phyloP scores from a whole-genome alignment of 2,329 filamentous ascomycete species.

The Amphichorda felina region DNA sequence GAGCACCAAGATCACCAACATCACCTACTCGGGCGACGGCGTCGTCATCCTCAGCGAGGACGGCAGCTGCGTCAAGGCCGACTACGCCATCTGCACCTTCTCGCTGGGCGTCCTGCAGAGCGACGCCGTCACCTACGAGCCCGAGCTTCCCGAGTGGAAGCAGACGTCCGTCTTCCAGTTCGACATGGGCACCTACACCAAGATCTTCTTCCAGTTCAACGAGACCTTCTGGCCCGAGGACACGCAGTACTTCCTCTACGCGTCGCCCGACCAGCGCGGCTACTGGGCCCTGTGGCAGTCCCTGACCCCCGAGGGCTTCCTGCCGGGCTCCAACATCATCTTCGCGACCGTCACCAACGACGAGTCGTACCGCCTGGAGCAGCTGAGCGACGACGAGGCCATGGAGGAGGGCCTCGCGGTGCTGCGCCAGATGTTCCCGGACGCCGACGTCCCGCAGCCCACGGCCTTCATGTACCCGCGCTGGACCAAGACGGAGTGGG shows the following conservation, averaged over 20 bases:
- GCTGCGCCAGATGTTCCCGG: conserved; percentile 48
- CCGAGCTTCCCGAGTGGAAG: conserved; percentile 52
- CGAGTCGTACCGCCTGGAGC: conserved; percentile 45
- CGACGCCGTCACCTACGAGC: conserved; percentile 43
- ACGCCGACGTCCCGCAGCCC: conserved; percentile 43
- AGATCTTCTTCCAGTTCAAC: conserved; percentile 60
- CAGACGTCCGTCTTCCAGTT: conserved; percentile 50
- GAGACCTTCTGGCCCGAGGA: conserved; percentile 49
- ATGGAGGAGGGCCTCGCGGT: conserved; percentile 44
- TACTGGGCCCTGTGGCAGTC: conserved; percentile 52
- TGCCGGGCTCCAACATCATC: conserved; percentile 49
- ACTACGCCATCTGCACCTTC: conserved; percentile 56
- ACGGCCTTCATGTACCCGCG: conserved; percentile 47
- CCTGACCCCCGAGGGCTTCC: conserved; percentile 42
- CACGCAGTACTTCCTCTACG: conserved; percentile 31
- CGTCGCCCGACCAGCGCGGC: conserved; percentile 25
- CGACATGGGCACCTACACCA: conserved; percentile 61
- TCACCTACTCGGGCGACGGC: conserved; percentile 37
- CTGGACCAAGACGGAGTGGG: conserved; percentile 21
- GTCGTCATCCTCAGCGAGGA: conserved; percentile 38
- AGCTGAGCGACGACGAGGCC: conserved; percentile 45
- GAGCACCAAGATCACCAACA: conserved; percentile 41
- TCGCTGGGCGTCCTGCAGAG: conserved; percentile 57
- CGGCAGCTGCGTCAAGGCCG: conserved; percentile 43
- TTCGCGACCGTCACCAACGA: conserved; percentile 50